Conservation (phyloP, 352 stramenopile species). For the Achlya hypogyna region DNA sequence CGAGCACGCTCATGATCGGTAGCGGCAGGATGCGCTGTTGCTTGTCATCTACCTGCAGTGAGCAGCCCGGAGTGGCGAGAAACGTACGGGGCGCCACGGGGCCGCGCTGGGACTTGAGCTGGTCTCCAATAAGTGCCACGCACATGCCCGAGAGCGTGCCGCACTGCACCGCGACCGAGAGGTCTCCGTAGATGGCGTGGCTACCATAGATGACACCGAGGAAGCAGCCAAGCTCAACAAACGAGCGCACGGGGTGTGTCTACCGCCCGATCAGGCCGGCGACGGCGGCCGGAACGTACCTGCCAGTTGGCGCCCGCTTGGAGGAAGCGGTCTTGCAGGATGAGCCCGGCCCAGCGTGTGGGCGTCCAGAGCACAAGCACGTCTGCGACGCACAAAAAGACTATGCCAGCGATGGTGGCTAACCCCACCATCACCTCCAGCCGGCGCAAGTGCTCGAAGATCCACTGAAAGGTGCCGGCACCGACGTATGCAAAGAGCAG, state of each 20-base stretch:
- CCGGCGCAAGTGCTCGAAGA: constrained; percentile 80
- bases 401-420: constrained; percentile 67
- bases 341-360: constrained; percentile 55
- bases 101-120: constrained; percentile 40
- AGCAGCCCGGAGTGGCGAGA: neutral
- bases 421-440: constrained; percentile 72
- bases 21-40: constrained; percentile 58
- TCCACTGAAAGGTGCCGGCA: constrained; percentile 81
- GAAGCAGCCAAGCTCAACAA: constrained; percentile 78
- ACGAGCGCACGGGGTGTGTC: constrained; percentile 64
- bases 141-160: constrained; percentile 73
- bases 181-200: constrained; percentile 72
- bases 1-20: constrained; percentile 70
- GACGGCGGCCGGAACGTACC: neutral
- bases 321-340: constrained; percentile 77
- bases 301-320: constrained; percentile 62
- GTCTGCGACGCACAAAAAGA: constrained; percentile 75
- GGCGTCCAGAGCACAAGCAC: constrained; percentile 35
- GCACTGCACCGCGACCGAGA: constrained; percentile 73
- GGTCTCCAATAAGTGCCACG: constrained; percentile 68
- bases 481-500: constrained; percentile 79
- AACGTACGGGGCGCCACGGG: neutral
- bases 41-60: constrained; percentile 26
- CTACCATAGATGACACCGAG: constrained; percentile 83
- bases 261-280: neutral